A percentile compares a stretch with the other conserved stretches of the same genome.
Conservation (phyloP, 805 yeast genomes). For the Candida oleophila region DNA sequence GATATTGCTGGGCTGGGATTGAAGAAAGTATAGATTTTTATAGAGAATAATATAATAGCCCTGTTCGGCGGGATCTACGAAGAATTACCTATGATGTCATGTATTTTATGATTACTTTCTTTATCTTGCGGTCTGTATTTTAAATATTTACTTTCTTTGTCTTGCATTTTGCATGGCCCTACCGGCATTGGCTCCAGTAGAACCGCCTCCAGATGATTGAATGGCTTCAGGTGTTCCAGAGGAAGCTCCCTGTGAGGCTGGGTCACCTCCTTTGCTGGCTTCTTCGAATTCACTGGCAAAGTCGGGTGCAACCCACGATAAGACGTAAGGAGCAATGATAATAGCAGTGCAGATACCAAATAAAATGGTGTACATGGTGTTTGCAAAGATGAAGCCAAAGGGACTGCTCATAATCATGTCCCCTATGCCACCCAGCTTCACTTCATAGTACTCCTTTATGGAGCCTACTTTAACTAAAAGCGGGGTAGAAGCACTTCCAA, state of each 20-base stretch:
- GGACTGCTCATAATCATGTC: slow-evolving; percentile 40
- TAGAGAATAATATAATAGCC: too few species aligned
- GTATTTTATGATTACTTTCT: too few species aligned
- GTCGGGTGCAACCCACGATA: slow-evolving; percentile 34
- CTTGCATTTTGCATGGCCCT: slow-evolving; percentile 1
- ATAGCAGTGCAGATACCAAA: slow-evolving; percentile 27
- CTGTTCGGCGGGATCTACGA: too few species aligned
- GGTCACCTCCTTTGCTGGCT: slow-evolving; percentile 4
- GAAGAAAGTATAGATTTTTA: too few species aligned
- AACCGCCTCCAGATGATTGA: neutral
- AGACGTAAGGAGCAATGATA: slow-evolving; percentile 31
- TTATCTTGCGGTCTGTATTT: too few species aligned
- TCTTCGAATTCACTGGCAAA: slow-evolving; percentile 32
- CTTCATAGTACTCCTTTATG: slow-evolving; percentile 34
- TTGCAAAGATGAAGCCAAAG: slow-evolving; percentile 40
- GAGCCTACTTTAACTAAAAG: slow-evolving; percentile 19
- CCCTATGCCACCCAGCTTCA: slow-evolving; percentile 24
- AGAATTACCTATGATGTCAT: too few species aligned
- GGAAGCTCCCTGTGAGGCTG: neutral
- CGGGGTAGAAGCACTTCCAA: slow-evolving; percentile 14
- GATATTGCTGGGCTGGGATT: too few species aligned
- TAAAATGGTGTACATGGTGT: slow-evolving; percentile 31
- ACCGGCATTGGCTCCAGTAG: neutral
- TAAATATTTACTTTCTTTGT: slow-evolving; percentile 5
- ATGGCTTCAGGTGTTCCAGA: neutral